Evolutionary conservation across 768 basidiomycete genomes (phyloP).

Genomic region (Saitozyma podzolica): DNA sequence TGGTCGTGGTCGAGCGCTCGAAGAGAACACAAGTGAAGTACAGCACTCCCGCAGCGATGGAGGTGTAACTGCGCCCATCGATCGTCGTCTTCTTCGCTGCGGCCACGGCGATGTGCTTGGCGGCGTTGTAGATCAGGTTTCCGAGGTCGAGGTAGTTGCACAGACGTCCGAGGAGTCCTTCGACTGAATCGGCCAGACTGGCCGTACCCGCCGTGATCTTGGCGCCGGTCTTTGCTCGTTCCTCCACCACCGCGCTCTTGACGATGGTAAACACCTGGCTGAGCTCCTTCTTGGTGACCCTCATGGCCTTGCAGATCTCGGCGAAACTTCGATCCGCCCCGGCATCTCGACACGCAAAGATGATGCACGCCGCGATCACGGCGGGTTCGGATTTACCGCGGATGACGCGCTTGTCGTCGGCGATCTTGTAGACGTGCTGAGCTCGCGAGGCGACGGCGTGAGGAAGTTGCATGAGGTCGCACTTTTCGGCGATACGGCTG

Average conservation of each 20-base stretch:
- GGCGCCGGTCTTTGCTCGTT: conserved; percentile 42
- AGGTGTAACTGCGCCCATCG: conserved; percentile 90
- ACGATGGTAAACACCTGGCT: conserved; percentile 68
- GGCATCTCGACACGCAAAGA: conserved; percentile 92
- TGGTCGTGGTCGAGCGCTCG: conserved; percentile 65
- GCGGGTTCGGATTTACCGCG: conserved; percentile 89
- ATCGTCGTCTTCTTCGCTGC: conserved; percentile 56
- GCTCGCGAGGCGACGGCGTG: conserved; percentile 93
- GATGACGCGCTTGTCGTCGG: conserved; percentile 81
- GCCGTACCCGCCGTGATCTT: conserved; percentile 19
- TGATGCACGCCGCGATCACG: conserved; percentile 95
- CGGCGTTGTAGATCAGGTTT: conserved; percentile 44
- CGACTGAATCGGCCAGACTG: conserved; percentile 26
- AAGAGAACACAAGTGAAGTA: conserved; percentile 86
- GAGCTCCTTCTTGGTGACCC: conserved; percentile 90
- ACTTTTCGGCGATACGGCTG: conserved; percentile 88
- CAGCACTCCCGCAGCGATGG: conserved; percentile 97
- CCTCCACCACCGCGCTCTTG: conserved; percentile 72
- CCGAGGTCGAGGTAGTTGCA: conserved; percentile 47
- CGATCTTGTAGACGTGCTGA: conserved; percentile 95
- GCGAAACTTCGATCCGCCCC: conserved; percentile 94
- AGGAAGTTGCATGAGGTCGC: conserved; percentile 90
- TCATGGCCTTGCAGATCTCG: conserved; percentile 89
- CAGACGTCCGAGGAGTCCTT: conserved; percentile 39
- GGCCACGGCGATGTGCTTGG: conserved; percentile 49